These are phyloP conservation scores for Pisolithus microcarpus DNA, from an alignment of 768 basidiomycete genomes.

Conservation along the genomic window DNA sequence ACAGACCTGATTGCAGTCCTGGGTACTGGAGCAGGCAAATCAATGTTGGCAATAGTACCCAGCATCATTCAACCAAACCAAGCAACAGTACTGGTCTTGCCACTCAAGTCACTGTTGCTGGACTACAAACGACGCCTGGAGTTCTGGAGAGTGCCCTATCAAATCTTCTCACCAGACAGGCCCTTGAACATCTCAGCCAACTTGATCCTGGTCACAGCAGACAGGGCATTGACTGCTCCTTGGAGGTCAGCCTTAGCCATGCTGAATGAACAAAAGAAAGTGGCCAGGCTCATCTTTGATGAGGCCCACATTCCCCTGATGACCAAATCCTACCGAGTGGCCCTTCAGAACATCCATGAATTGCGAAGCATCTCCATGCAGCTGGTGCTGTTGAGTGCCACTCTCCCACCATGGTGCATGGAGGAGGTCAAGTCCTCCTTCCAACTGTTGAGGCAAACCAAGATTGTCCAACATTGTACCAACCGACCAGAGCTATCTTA, in stretches of 20 bases:
- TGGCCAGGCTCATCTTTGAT: conserved; percentile 14
- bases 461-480: not conserved
- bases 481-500: conserved; percentile 9
- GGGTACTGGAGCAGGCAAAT: too few species aligned
- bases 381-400: conserved; percentile 15
- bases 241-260: conserved; percentile 8
- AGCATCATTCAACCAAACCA: too few species aligned
- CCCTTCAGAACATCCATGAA: conserved; percentile 5
- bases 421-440: conserved; percentile 1
- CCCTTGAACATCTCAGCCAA: too few species aligned
- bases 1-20: too few species aligned
- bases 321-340: conserved; percentile 5
- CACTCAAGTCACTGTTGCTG: too few species aligned
- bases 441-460: not conserved
- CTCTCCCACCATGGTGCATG: not conserved
- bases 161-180: too few species aligned
- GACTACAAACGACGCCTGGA: too few species aligned
- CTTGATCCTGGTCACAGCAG: too few species aligned
- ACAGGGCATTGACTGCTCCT: too few species aligned
- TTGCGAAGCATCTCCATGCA: conserved; percentile 11
- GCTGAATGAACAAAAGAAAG: not conserved
- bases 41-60: too few species aligned
- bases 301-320: conserved; percentile 14
- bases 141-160: too few species aligned
- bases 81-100: too few species aligned